Evolutionary conservation across 225 moss, liverwort and hornwort species (phyloP).

Genomic region (Straminergon stramineum): DNA sequence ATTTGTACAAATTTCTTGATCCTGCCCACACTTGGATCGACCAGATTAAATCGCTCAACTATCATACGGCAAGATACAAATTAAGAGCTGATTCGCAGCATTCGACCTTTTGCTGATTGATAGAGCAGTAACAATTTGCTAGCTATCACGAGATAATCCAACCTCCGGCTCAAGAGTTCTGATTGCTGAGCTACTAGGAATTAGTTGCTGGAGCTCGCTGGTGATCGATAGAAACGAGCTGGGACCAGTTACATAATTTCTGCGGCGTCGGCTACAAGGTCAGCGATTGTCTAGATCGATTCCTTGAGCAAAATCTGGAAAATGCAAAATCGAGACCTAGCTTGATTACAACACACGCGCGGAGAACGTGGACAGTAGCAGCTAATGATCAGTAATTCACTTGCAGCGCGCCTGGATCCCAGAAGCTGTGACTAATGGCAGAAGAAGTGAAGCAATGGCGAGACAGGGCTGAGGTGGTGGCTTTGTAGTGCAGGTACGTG

Average conservation of each 20-base stretch:
- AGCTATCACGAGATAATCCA: neutral
- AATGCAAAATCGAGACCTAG: neutral
- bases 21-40: neutral
- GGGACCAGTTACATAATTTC: neutral
- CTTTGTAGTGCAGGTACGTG: neutral
- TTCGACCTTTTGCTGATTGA: neutral
- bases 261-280: neutral
- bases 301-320: neutral
- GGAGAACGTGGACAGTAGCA: neutral
- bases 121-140: neutral
- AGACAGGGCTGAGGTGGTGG: neutral
- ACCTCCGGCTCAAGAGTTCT: neutral
- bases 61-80: neutral
- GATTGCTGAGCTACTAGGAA: neutral
- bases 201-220: neutral
- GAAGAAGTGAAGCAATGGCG: neutral
- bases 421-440: neutral
- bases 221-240: neutral
- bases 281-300: neutral
- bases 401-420: neutral
- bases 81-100: neutral
- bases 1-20: neutral
- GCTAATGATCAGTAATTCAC: neutral
- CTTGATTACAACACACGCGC: too few relatives aligned
- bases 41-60: neutral